phyloP scores from a whole-genome alignment of 2,329 filamentous ascomycete species.

The Epichloe sp. region DNA sequence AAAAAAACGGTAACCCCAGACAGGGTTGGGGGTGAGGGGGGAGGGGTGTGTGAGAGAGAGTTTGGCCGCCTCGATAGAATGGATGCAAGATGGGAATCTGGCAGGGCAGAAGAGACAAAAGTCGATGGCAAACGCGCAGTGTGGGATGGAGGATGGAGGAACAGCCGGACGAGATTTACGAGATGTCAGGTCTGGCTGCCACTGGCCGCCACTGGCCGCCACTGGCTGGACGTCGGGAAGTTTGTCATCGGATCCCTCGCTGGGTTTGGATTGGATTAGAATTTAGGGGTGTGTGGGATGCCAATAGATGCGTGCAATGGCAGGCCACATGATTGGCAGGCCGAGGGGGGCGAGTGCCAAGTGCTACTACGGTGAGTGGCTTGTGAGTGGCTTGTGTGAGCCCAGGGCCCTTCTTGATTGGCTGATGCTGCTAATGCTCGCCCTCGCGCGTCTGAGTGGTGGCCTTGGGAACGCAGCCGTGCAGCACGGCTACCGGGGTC shows the following conservation, averaged over 20 bases:
- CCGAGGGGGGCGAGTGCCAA: slow-evolving; percentile 3
- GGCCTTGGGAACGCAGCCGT: background rate
- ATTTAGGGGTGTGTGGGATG: slow-evolving; percentile 10
- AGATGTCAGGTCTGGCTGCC: slow-evolving; percentile 12
- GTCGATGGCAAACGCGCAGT: slow-evolving; percentile 1
- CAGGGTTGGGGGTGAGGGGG: slow-evolving; percentile 1
- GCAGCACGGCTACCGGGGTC: background rate
- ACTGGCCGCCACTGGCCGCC: background rate
- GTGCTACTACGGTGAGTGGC: slow-evolving; percentile 7
- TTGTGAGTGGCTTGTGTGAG: slow-evolving; percentile 8
- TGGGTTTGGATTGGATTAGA: background rate
- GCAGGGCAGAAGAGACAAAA: slow-evolving; percentile 9
- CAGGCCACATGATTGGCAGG: slow-evolving; percentile 22
- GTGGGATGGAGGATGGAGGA: background rate
- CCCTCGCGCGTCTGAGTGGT: background rate
- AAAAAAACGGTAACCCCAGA: too few relatives aligned
- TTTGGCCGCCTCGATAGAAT: slow-evolving; percentile 7
- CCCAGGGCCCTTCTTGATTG: background rate
- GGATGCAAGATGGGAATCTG: slow-evolving; percentile 10
- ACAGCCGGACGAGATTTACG: slow-evolving; percentile 5
- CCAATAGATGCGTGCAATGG: slow-evolving; percentile 10
- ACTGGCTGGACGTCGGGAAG: slow-evolving; percentile 2
- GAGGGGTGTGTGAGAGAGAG: background rate
- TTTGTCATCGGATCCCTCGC: background rate
- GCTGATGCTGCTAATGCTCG: background rate